Evolutionary conservation across 169 alveolate species (phyloP).

Genomic region (Plasmodium relictum): DNA sequence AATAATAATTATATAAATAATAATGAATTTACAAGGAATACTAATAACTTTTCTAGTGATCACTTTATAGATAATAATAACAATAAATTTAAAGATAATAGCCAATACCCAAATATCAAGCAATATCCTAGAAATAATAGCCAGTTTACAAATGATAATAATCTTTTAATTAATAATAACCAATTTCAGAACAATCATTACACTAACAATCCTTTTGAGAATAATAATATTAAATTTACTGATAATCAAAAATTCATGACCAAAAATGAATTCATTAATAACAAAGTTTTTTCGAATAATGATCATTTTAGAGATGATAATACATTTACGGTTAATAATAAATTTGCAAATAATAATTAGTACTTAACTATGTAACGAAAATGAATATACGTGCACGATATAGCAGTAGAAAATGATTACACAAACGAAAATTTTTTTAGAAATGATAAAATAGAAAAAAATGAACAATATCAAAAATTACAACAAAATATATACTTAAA

Average conservation of each 20-base stretch:
- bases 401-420: background rate
- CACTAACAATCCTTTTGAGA: background rate
- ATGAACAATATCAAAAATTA: constrained; percentile 32
- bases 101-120: background rate
- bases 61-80: background rate
- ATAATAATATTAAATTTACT: no score
- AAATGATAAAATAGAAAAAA: constrained; percentile 8
- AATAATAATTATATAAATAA: background rate
- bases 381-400: background rate
- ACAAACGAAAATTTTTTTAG: background rate
- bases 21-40: background rate
- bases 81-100: background rate
- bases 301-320: background rate
- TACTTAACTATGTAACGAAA: background rate
- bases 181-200: background rate
- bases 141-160: background rate
- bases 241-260: background rate
- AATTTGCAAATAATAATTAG: background rate
- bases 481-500: constrained; percentile 40
- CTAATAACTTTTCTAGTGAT: background rate
- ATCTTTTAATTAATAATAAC: background rate
- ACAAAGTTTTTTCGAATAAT: background rate
- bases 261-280: background rate
- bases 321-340: background rate
- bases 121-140: background rate